phyloP scores from a whole-genome alignment of 371 early-diverging fungal genomes.

The Apophysomyces elegans region DNA sequence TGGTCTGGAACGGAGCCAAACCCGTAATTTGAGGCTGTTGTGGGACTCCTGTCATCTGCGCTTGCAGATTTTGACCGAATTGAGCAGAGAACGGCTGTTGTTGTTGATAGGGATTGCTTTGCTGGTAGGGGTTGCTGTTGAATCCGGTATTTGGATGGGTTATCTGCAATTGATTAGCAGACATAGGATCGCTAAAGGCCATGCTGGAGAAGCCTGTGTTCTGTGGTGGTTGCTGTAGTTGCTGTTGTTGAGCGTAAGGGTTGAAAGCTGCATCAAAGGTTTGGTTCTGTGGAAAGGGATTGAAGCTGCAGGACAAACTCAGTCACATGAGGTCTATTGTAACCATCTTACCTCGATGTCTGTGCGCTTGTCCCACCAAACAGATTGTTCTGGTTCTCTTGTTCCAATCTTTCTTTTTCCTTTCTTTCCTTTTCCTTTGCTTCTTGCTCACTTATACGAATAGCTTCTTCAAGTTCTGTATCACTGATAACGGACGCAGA shows the following conservation, averaged over 20 bases:
- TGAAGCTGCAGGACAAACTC: slow-evolving; percentile 19
- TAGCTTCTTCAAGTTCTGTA: slow-evolving; percentile 47
- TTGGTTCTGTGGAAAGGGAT: slow-evolving; percentile 31
- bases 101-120: slow-evolving; percentile 34
- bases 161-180: slow-evolving; percentile 39
- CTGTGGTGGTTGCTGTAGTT: slow-evolving; percentile 19
- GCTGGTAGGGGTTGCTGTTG: slow-evolving; percentile 42
- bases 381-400: slow-evolving; percentile 52
- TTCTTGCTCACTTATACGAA: slow-evolving; percentile 49
- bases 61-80: slow-evolving; percentile 29
- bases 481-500: slow-evolving; percentile 19
- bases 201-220: slow-evolving; percentile 25
- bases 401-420: slow-evolving; percentile 35
- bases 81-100: slow-evolving; percentile 13
- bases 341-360: background rate
- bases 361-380: slow-evolving; percentile 22
- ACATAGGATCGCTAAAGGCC: slow-evolving; percentile 19
- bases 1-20: slow-evolving; percentile 35
- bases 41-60: slow-evolving; percentile 47
- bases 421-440: slow-evolving; percentile 42
- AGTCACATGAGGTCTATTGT: background rate
- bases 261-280: slow-evolving; percentile 12
- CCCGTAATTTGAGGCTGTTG: slow-evolving; percentile 50
- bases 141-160: slow-evolving; percentile 28
- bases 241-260: slow-evolving; percentile 21